Evolutionary conservation across 2,329 filamentous ascomycete genomes (phyloP).

Genomic region (Talaromyces sp.): DNA sequence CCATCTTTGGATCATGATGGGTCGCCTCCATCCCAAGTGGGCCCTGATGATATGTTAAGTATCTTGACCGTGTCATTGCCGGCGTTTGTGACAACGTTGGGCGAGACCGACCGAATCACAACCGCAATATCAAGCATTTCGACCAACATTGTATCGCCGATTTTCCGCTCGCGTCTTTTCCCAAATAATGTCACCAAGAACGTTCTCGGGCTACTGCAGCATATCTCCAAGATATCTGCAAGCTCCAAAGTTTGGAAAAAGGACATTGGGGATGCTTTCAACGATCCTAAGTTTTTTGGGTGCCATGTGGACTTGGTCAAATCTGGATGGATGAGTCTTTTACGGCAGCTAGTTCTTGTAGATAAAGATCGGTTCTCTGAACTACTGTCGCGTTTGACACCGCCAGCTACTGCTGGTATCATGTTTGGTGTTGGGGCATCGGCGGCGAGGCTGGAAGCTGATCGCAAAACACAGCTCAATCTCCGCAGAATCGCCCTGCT

Average conservation of each 20-base stretch:
- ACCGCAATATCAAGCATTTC: conserved; percentile 77
- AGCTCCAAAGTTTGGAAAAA: conserved; percentile 90
- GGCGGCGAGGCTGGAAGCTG: conserved; percentile 88
- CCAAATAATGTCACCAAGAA: conserved; percentile 75
- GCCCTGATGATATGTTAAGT: conserved; percentile 70
- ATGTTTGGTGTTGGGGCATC: conserved; percentile 98
- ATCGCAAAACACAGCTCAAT: conserved; percentile 86
- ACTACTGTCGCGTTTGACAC: conserved; percentile 69
- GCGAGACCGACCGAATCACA: conserved; percentile 78
- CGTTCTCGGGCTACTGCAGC: conserved; percentile 68
- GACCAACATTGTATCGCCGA: conserved; percentile 73
- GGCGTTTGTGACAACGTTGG: conserved; percentile 73
- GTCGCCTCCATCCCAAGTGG: conserved; percentile 35
- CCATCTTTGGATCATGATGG: conserved; percentile 39
- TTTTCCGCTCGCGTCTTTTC: conserved; percentile 78
- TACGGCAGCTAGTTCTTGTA: conserved; percentile 76
- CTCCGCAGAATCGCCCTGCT: conserved; percentile 77
- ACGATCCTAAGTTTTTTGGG: conserved; percentile 81
- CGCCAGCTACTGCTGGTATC: conserved; percentile 88
- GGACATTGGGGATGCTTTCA: conserved; percentile 87
- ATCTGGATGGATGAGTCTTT: conserved; percentile 73
- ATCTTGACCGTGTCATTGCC: conserved; percentile 77
- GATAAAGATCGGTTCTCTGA: conserved; percentile 89
- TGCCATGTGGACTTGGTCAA: conserved; percentile 62
- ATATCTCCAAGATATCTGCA: conserved; percentile 71